Evolutionary conservation across 2,329 filamentous ascomycete genomes (phyloP).

Genomic region (Passalora sequoiae): DNA sequence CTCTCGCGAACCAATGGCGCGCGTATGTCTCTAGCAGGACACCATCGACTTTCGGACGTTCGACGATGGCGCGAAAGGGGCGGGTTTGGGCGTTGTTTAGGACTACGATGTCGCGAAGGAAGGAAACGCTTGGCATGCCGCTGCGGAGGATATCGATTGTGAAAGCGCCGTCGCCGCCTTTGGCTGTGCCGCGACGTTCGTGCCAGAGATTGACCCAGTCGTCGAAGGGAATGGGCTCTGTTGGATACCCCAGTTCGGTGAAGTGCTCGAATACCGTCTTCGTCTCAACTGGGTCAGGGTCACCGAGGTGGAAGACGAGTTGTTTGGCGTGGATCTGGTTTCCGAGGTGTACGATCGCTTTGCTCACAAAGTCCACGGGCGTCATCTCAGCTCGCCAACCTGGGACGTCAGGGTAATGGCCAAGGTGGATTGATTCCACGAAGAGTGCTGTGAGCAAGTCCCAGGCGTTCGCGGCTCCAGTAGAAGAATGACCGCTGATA

Average conservation of each 20-base stretch:
- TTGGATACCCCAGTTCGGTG: slow-evolving; percentile 63
- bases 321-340: slow-evolving; percentile 60
- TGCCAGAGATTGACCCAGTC: slow-evolving; percentile 72
- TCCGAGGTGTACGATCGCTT: slow-evolving; percentile 64
- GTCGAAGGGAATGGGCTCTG: slow-evolving; percentile 61
- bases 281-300: slow-evolving; percentile 65
- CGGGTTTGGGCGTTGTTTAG: slow-evolving; percentile 66
- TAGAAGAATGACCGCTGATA: slow-evolving; percentile 70
- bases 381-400: slow-evolving; percentile 81
- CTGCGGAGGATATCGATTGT: slow-evolving; percentile 74
- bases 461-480: slow-evolving; percentile 71
- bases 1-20: slow-evolving; percentile 73
- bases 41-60: slow-evolving; percentile 63
- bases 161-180: slow-evolving; percentile 65
- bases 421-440: slow-evolving; percentile 70
- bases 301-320: slow-evolving; percentile 67
- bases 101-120: slow-evolving; percentile 65
- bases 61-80: slow-evolving; percentile 53
- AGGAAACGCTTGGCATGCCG: slow-evolving; percentile 72
- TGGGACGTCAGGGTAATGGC: slow-evolving; percentile 63
- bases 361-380: slow-evolving; percentile 74
- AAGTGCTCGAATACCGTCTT: slow-evolving; percentile 61
- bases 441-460: slow-evolving; percentile 72
- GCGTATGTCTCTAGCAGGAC: slow-evolving; percentile 71
- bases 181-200: slow-evolving; percentile 60